Base-by-base conservation (phyloP, 306 rosid species). In the Arachis hypogaea region DNA sequence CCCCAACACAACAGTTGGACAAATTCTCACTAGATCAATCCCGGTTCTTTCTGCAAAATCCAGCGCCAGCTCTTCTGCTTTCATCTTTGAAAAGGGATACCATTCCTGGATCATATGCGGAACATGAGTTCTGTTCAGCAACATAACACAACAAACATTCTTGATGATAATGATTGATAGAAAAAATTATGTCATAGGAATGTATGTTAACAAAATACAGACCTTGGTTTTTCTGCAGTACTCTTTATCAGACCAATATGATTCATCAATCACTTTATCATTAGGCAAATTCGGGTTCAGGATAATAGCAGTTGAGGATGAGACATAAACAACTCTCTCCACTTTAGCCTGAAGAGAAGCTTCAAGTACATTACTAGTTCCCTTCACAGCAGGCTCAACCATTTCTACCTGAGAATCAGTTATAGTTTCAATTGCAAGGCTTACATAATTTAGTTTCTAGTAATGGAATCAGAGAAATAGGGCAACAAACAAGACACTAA, bases 351-450 rank as follows among this genome's bases (percentile, higher is more conserved):
- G 63, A 16, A 71, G 73, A 72, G 65, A 66, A 11, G 86, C 86
- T 78, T 78, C 42, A 64, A 81, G 86, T 64, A 79, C 81, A 38
- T 86, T 88, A 38, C 43, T 14, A 45, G 93, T 86, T 57, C 96
- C 96, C 63, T 86, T 86, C 65, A 90, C 87, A 14, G 93, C 88
- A 49, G 90, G 93, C 66, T 86, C 96, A 58, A 90, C 42, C 76
- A 88, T 8, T 52, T 85, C 92, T 38, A 71, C 78, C 96, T 90
- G 75, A 57, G 4, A 22, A 6, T 52, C 54, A 61, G 16, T 45
- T 55, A 43, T 9, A 42, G 36, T 6, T 52, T 11, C 63, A 66
- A 61, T 7, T 40, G 33, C 30, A 51, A n/a, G 8, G 42, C 0
- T 18, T 7, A 45, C 45, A 42, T 59, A 30, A 45, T 11, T 28